A percentile compares a stretch with the other conserved stretches of the same genome.
phyloP scores from a whole-genome alignment of 2,329 filamentous ascomycete species.

The Diaporthe ampelina region DNA sequence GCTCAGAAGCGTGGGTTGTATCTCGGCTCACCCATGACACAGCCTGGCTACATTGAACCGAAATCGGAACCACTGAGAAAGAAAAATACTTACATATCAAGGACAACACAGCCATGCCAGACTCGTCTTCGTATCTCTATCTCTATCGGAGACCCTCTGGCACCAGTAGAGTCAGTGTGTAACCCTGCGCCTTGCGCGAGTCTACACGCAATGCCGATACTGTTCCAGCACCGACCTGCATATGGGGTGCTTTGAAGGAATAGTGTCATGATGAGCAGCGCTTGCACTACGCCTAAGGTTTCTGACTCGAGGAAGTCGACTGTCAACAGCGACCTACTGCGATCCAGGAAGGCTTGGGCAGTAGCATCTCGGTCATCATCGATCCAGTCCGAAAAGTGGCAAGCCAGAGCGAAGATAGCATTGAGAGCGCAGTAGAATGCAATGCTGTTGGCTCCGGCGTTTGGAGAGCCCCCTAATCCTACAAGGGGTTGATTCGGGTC shows the following conservation, averaged over 20 bases:
- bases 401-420: slow-evolving; percentile 57
- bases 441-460: background rate
- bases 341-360: slow-evolving; percentile 52
- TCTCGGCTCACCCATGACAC: background rate
- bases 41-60: background rate
- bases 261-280: slow-evolving; percentile 55
- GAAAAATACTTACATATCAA: background rate
- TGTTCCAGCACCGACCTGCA: background rate
- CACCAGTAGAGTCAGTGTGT: background rate
- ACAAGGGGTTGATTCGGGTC: background rate
- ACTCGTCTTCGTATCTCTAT: background rate
- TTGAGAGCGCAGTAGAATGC: slow-evolving; percentile 53
- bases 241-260: slow-evolving; percentile 40
- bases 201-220: slow-evolving; percentile 2
- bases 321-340: slow-evolving; percentile 52
- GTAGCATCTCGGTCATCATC: slow-evolving; percentile 47
- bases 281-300: slow-evolving; percentile 57
- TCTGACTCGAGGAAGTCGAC: slow-evolving; percentile 54
- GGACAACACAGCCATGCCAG: slow-evolving; percentile 7
- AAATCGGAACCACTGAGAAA: background rate
- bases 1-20: background rate
- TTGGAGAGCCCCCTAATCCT: background rate
- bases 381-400: slow-evolving; percentile 54
- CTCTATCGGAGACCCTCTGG: background rate
- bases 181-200: slow-evolving; percentile 2